Conservation (phyloP, 2,329 filamentous ascomycete species). For the Bipolaris oryzae region DNA sequence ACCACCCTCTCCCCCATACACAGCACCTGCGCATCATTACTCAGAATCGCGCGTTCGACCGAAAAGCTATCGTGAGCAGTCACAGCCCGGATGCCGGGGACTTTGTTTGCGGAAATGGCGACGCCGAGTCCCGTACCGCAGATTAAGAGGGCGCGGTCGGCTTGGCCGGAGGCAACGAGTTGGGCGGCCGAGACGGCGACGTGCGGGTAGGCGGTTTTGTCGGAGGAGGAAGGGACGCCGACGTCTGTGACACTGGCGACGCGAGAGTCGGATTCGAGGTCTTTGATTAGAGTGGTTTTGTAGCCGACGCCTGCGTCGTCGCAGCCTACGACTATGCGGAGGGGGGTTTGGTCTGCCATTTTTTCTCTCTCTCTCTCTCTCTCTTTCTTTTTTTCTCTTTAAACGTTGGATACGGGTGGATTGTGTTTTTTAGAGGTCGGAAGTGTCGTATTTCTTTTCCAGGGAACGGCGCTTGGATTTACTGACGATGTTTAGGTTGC, state of each 20-base stretch:
- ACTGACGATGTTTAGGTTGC: slow-evolving; percentile 15
- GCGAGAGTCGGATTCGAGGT: slow-evolving; percentile 70
- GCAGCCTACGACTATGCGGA: slow-evolving; percentile 67
- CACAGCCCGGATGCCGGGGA: slow-evolving; percentile 82
- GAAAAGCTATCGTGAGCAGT: slow-evolving; percentile 87
- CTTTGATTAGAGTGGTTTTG: slow-evolving; percentile 77
- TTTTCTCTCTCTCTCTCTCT: no score
- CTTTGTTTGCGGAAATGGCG: slow-evolving; percentile 87
- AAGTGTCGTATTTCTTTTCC: slow-evolving; percentile 42
- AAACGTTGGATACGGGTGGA: no score
- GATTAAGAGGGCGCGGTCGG: slow-evolving; percentile 79
- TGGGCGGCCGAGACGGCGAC: slow-evolving; percentile 75
- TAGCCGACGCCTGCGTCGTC: slow-evolving; percentile 78
- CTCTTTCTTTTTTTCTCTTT: not conserved
- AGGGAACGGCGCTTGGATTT: slow-evolving; percentile 21
- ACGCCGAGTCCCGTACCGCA: slow-evolving; percentile 88
- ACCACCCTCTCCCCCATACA: slow-evolving; percentile 87
- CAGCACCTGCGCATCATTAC: slow-evolving; percentile 85
- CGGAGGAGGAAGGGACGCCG: slow-evolving; percentile 67
- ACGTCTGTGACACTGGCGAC: slow-evolving; percentile 75
- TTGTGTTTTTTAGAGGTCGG: slow-evolving; percentile 31
- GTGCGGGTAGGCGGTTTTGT: slow-evolving; percentile 84
- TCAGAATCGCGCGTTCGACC: slow-evolving; percentile 79
- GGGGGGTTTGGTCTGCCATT: slow-evolving; percentile 27
- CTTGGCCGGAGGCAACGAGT: slow-evolving; percentile 66